These are phyloP conservation scores for Cladosporium sp. DNA, from an alignment of 2,329 filamentous ascomycete genomes.

Conservation along the genomic window DNA sequence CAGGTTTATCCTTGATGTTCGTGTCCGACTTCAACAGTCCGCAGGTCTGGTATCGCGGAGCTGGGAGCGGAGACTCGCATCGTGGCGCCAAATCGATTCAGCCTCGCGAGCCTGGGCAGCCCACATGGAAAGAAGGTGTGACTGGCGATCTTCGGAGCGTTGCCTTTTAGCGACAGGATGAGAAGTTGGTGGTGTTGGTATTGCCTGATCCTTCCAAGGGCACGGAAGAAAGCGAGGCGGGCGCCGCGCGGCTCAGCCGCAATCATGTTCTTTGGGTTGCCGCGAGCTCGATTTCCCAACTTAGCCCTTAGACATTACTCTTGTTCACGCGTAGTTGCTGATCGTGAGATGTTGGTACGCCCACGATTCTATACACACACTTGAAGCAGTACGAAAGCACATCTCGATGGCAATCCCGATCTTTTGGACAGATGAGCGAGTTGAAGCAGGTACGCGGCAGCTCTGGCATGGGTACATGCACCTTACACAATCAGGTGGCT, in stretches of 20 bases:
- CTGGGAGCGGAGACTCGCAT: background rate
- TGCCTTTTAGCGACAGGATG: background rate
- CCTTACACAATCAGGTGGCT: background rate
- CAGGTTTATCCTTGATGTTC: background rate
- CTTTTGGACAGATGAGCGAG: background rate
- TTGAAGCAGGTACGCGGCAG: background rate
- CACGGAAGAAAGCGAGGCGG: background rate
- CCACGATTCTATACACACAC: background rate
- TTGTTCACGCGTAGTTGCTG: background rate
- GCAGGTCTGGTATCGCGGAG: background rate
- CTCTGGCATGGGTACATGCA: background rate
- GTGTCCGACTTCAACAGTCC: background rate
- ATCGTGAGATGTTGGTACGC: background rate
- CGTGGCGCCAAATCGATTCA: background rate
- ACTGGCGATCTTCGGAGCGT: background rate
- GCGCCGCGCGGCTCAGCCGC: conserved; percentile 7
- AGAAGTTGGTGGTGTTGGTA: background rate
- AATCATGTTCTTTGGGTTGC: background rate
- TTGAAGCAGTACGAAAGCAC: background rate
- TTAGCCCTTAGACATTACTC: background rate
- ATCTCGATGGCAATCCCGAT: too few relatives aligned
- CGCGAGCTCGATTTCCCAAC: too few relatives aligned
- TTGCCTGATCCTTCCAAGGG: background rate
- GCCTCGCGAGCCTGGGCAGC: background rate
- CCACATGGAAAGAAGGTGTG: background rate